Percentiles rank a stretch among this genome's conserved stretches.
Evolutionary conservation across 148 eudicot genomes (phyloP).

Genomic region (Vaccinium corymbosum): DNA sequence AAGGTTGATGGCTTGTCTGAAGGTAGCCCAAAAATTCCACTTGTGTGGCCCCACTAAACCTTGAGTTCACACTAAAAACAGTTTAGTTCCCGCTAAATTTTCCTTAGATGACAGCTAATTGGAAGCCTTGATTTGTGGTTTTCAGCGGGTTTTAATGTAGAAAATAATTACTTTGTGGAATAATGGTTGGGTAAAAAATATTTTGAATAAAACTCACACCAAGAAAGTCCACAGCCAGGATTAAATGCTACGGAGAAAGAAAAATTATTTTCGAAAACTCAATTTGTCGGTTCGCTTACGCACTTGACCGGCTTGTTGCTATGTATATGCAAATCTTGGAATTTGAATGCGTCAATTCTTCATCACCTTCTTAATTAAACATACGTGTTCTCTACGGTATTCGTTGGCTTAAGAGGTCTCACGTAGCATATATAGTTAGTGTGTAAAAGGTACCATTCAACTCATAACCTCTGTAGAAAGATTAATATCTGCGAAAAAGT

Average conservation of each 20-base stretch:
- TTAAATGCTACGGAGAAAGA: too few relatives aligned
- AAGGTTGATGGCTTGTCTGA: conserved; percentile 56
- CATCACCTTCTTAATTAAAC: not conserved
- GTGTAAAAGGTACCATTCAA: too few relatives aligned
- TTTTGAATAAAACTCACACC: not conserved
- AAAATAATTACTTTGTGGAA: not conserved
- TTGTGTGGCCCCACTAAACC: conserved; percentile 28
- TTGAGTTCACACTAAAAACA: conserved; percentile 29
- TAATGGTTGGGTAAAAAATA: not conserved
- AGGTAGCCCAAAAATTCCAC: conserved; percentile 48
- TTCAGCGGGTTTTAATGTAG: not conserved
- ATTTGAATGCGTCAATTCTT: not conserved
- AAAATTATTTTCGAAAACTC: not conserved
- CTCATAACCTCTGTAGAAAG: not conserved
- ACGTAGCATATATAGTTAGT: not conserved
- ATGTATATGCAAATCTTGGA: not conserved
- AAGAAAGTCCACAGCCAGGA: not conserved
- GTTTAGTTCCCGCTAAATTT: conserved; percentile 17
- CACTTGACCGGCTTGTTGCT: not conserved
- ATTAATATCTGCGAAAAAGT: too few relatives aligned
- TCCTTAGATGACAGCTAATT: not conserved
- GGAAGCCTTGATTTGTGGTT: conserved; percentile 1
- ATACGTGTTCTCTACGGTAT: too few relatives aligned
- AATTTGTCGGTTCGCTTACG: not conserved
- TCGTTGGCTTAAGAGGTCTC: not conserved